A percentile compares a stretch with the other conserved stretches of the same genome.
Evolutionary conservation across 345 rosid genomes (phyloP).

Genomic region (Nephelium lappaceum): DNA sequence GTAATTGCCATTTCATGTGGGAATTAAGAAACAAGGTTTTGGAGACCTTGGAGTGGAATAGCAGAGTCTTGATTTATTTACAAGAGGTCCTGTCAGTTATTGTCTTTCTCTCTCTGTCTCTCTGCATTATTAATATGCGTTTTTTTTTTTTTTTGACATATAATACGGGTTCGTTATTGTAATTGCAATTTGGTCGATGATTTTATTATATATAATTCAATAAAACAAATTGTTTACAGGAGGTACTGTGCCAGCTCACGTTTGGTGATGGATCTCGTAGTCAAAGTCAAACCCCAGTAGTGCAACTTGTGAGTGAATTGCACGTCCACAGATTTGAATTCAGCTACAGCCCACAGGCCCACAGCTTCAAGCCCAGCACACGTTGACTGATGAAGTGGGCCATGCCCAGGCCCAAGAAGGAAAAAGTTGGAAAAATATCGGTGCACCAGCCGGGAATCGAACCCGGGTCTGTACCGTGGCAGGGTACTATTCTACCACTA

Average conservation of each 20-base stretch:
- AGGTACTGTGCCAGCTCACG: constrained; percentile 21
- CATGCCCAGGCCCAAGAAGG: background rate
- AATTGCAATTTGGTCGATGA: constrained; percentile 12
- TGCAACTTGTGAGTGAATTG: constrained; percentile 17
- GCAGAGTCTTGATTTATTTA: background rate
- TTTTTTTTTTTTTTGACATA: no score
- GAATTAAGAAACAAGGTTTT: constrained; percentile 24
- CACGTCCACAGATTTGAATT: constrained; percentile 23
- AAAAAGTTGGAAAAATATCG: no score
- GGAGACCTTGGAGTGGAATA: no score
- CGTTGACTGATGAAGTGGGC: background rate
- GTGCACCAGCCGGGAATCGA: constrained; percentile 65
- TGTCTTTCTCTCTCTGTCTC: constrained; percentile 23
- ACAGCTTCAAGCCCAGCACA: background rate
- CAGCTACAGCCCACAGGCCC: background rate
- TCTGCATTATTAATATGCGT: background rate
- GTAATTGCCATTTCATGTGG: constrained; percentile 23
- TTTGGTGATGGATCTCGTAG: background rate
- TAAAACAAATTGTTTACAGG: constrained; percentile 10
- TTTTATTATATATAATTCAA: background rate
- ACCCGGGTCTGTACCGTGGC: constrained; percentile 65
- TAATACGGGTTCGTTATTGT: background rate
- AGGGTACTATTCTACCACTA: constrained; percentile 68
- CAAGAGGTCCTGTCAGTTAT: constrained; percentile 21
- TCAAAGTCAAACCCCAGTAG: constrained; percentile 19